Evolutionary conservation across 2,329 filamentous ascomycete genomes (phyloP).

Genomic region (Aspergillus japonicus): DNA sequence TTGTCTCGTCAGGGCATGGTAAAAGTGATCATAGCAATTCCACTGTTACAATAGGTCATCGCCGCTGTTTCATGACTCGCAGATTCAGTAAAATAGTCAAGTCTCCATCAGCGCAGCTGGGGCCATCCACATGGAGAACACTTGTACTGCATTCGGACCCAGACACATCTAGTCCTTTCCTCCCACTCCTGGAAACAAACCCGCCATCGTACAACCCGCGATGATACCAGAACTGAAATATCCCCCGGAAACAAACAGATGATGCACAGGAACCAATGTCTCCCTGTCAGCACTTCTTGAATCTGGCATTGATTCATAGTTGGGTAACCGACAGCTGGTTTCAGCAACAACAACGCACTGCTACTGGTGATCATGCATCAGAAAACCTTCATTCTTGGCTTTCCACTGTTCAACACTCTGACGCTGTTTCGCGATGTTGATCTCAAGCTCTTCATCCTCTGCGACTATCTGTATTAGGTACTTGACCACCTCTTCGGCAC

Average conservation of each 20-base stretch:
- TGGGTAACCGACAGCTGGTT: neutral
- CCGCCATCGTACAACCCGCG: no score
- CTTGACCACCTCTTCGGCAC: constrained; percentile 26
- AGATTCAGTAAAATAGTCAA: neutral
- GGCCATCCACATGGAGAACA: neutral
- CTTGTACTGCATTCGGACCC: no score
- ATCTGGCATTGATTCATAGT: no score
- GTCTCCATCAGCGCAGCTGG: neutral
- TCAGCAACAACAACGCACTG: neutral
- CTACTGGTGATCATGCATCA: neutral
- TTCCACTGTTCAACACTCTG: constrained; percentile 10
- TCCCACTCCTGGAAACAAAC: no score
- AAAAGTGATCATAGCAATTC: neutral
- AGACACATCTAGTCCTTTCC: no score
- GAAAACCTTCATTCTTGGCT: neutral
- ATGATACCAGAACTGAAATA: no score
- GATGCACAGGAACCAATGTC: no score
- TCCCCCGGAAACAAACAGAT: no score
- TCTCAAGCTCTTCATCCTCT: constrained; percentile 25
- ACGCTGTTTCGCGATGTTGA: constrained; percentile 7
- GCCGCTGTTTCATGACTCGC: no score
- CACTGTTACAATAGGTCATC: neutral
- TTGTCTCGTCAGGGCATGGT: neutral
- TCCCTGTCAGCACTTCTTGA: no score
- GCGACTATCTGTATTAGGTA: constrained; percentile 30